A percentile compares a stretch with the other conserved stretches of the same genome.
phyloP scores from a whole-genome alignment of 257 asterid genomes.

The Petunia secreta region DNA sequence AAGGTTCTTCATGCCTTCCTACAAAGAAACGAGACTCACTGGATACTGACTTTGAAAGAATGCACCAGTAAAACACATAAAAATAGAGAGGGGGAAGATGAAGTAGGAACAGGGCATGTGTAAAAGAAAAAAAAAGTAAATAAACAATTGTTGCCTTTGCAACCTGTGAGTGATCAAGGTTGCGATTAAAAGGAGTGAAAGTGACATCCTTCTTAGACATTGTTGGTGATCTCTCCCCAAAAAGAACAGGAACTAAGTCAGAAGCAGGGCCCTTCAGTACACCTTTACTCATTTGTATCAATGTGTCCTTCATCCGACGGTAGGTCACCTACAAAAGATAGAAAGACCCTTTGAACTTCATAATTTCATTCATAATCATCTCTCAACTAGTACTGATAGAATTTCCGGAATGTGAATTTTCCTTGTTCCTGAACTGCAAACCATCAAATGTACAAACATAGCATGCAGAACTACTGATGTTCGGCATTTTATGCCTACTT shows the following conservation, averaged over 20 bases:
- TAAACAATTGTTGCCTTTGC: conserved; percentile 22
- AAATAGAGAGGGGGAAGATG: neutral
- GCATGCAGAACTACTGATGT: neutral
- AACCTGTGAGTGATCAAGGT: conserved; percentile 96
- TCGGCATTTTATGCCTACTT: too few relatives aligned
- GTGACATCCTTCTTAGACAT: conserved; percentile 67
- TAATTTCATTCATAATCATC: neutral
- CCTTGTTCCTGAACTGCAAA: conserved; percentile 3
- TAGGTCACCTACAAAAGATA: conserved; percentile 72
- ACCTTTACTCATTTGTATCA: conserved; percentile 88
- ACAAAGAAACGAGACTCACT: neutral
- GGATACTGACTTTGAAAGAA: conserved; percentile 3
- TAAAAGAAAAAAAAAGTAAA: neutral
- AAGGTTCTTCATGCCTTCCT: conserved; percentile 13
- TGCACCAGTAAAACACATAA: neutral
- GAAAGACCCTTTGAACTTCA: conserved; percentile 19
- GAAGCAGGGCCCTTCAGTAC: conserved; percentile 91
- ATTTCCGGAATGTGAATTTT: neutral
- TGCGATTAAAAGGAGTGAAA: conserved; percentile 66
- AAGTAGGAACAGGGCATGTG: conserved; percentile 13
- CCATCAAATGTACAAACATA: neutral
- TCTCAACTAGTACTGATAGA: conserved; percentile 5
- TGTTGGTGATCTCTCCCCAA: conserved; percentile 80
- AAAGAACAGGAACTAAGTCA: conserved; percentile 87
- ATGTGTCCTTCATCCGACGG: conserved; percentile 88